Conservation (phyloP, 2,329 filamentous ascomycete genomes). For the Calonectria crousiana region DNA sequence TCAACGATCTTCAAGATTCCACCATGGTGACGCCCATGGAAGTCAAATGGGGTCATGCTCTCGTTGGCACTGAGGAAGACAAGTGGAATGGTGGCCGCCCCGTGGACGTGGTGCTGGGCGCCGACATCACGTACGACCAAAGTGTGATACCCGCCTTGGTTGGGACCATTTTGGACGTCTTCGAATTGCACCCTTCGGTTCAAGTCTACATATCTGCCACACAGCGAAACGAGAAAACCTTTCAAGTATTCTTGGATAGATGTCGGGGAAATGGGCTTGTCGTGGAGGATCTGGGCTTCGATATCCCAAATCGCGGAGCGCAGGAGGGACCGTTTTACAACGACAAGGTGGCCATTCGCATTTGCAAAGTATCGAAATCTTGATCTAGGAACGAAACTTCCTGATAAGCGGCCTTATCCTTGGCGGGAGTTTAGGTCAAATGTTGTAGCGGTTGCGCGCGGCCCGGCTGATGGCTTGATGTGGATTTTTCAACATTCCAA, state of each 20-base stretch:
- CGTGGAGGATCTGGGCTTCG: slow-evolving; percentile 58
- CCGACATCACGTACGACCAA: slow-evolving; percentile 83
- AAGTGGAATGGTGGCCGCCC: slow-evolving; percentile 60
- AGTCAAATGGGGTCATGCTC: slow-evolving; percentile 73
- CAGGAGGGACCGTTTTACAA: slow-evolving; percentile 76
- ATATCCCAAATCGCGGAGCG: slow-evolving; percentile 49
- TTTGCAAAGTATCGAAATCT: slow-evolving; percentile 52
- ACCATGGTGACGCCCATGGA: slow-evolving; percentile 62
- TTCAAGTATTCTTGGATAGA: slow-evolving; percentile 70
- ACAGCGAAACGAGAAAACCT: slow-evolving; percentile 77
- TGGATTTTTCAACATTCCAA: slow-evolving; percentile 37
- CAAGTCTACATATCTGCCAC: slow-evolving; percentile 77
- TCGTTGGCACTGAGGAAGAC: slow-evolving; percentile 69
- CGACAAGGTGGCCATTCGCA: slow-evolving; percentile 69
- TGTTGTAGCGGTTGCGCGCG: not conserved
- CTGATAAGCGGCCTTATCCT: not conserved
- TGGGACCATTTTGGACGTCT: slow-evolving; percentile 72
- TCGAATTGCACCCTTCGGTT: slow-evolving; percentile 66
- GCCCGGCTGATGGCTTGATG: slow-evolving; percentile 18
- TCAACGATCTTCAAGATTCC: slow-evolving; percentile 72
- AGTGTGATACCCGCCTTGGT: slow-evolving; percentile 73
- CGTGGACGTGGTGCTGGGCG: slow-evolving; percentile 77
- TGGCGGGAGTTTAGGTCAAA: not conserved
- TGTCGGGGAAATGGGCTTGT: slow-evolving; percentile 64
- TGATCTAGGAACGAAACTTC: slow-evolving; percentile 25